A percentile compares a stretch with the other conserved stretches of the same genome.
phyloP scores from a whole-genome alignment of 2,329 filamentous ascomycete species.

The Aureobasidium musti region DNA sequence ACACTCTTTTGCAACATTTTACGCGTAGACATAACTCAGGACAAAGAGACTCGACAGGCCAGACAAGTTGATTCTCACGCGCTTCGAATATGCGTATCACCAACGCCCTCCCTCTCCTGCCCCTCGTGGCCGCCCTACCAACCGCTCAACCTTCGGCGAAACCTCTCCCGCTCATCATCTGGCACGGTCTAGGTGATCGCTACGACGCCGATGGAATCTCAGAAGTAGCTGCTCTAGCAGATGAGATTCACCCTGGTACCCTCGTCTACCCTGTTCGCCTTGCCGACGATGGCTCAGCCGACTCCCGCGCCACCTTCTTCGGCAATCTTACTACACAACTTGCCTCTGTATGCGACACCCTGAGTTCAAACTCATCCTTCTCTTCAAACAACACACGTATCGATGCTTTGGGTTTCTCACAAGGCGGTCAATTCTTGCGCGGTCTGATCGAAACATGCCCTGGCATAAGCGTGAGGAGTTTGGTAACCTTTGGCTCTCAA shows the following conservation, averaged over 20 bases:
- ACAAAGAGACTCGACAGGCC: neutral
- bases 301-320: conserved; percentile 84
- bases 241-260: conserved; percentile 75
- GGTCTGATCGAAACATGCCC: conserved; percentile 89
- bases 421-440: conserved; percentile 94
- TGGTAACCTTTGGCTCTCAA: conserved; percentile 87
- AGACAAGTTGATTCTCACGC: neutral
- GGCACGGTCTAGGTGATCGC: conserved; percentile 83
- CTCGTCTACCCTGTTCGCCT: conserved; percentile 79
- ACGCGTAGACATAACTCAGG: neutral
- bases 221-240: conserved; percentile 68
- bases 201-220: conserved; percentile 75
- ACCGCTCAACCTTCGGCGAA: conserved; percentile 34
- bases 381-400: conserved; percentile 46
- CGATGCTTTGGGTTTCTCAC: conserved; percentile 91
- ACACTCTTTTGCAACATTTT: neutral
- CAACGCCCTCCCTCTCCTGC: conserved; percentile 1
- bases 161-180: conserved; percentile 86
- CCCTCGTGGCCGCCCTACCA: conserved; percentile 5
- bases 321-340: conserved; percentile 85
- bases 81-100: neutral
- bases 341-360: conserved; percentile 71
- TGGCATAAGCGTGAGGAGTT: conserved; percentile 74
- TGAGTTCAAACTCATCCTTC: conserved; percentile 75
- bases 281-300: conserved; percentile 63